Base-by-base conservation (phyloP, 73 alveolate species). In the Paramecium tetraurelia region DNA sequence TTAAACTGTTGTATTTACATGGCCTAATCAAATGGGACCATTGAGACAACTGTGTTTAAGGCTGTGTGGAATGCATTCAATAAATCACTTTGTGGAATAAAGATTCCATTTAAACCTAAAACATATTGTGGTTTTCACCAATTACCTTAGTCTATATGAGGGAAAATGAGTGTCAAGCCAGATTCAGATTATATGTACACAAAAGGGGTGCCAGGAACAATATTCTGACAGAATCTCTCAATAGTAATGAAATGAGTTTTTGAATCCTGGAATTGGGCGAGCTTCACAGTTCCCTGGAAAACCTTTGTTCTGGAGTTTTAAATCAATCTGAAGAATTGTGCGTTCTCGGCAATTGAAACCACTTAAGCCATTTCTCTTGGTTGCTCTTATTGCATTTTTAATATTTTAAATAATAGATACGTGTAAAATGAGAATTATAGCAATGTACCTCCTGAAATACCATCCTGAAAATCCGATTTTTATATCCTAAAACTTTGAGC, bases 381-480 rank as follows among this genome's bases (percentile, higher is more conserved):
- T 80, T 22, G 63, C 8, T 40, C 63, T 80, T 48, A 22, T 44
- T 80, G 21, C 59, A 38, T 75, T 80, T 53, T 53, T 53, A 53
- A 53, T 53, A 80, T 22, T 38, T 80, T 80, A 80, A 80, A 40
- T 31, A 43, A 22, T 31, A 18, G 69, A 53, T 18, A 31, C 41
- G 50, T 43, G 57, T 18, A 24, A 22, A 80, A 97, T 97, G 99
- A 93, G 96, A 86, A 70, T 97, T 20, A 85, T 96, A 14, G 95
- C 98, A 24, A 90, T 97, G 48, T 97, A 92, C 92, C 70, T 97
- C 16, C 94, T 92, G 85, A 95, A 93, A 83, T 97, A 97, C 96
- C 57, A 86, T 58, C 96, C 95, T 70, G 98, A 97, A 83, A 94
- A 96, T 85, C 97, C 98, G 7, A 59, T 93, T 27, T 92, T 92